Conservation (phyloP, 257 asterid species). For the Forsythia suspensa region DNA sequence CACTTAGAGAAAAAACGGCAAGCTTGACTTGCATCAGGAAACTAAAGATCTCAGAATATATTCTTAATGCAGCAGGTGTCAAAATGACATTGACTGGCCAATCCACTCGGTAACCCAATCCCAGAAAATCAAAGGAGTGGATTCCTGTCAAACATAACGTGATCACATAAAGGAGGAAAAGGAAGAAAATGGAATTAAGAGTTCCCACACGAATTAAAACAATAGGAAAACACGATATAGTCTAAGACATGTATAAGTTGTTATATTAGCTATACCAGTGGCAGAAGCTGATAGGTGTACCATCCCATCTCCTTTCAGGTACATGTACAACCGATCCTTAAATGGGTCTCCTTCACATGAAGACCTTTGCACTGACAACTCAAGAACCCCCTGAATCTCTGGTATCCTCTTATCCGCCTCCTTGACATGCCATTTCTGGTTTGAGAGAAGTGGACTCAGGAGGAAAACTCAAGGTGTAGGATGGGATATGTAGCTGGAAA, state of each 20-base stretch:
- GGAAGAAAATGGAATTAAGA: slow-evolving; percentile 17
- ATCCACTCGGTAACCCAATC: slow-evolving; percentile 90
- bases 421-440: slow-evolving; percentile 80
- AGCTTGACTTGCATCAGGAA: slow-evolving; percentile 95
- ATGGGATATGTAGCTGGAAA: slow-evolving; percentile 17
- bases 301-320: slow-evolving; percentile 55
- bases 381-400: slow-evolving; percentile 89
- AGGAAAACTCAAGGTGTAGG: slow-evolving; percentile 22
- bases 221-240: slow-evolving; percentile 4
- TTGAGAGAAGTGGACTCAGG: slow-evolving; percentile 37
- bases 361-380: slow-evolving; percentile 89
- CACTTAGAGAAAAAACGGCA: slow-evolving; percentile 85
- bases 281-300: slow-evolving; percentile 51
- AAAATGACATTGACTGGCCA: slow-evolving; percentile 91
- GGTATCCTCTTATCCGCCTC: slow-evolving; percentile 83
- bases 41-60: slow-evolving; percentile 80
- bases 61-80: slow-evolving; percentile 72
- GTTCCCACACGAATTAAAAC: background rate
- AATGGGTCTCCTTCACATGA: slow-evolving; percentile 90
- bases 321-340: slow-evolving; percentile 73
- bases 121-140: slow-evolving; percentile 78
- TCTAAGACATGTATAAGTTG: slow-evolving; percentile 6
- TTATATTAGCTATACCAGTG: slow-evolving; percentile 47
- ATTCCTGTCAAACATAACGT: slow-evolving; percentile 60
- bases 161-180: slow-evolving; percentile 19